phyloP scores from a whole-genome alignment of 257 asterid genomes.

The Solanum chilense region DNA sequence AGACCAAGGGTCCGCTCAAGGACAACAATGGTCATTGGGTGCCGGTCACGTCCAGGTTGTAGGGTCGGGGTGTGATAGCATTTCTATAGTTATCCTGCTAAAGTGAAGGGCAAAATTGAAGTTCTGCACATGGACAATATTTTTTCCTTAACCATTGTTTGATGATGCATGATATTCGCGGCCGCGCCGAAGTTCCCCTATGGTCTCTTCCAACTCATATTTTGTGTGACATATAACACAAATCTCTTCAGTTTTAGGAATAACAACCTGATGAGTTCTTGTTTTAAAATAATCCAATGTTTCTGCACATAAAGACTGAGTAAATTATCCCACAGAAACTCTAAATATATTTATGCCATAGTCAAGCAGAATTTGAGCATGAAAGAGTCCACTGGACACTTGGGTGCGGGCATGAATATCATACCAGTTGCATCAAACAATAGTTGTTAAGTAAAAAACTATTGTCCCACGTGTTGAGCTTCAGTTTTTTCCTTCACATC shows the following conservation, averaged over 20 bases:
- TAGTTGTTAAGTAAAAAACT: not conserved
- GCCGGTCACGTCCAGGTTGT: too few species aligned
- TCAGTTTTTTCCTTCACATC: not conserved
- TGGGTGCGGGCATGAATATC: not conserved
- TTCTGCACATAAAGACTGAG: not conserved
- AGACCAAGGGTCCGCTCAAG: too few species aligned
- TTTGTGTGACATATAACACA: not conserved
- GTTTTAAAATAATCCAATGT: not conserved
- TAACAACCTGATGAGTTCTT: not conserved
- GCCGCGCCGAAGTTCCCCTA: not conserved
- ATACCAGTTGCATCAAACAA: not conserved
- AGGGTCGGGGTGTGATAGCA: too few species aligned
- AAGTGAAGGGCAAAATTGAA: not conserved
- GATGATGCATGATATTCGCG: not conserved
- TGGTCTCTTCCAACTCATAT: not conserved
- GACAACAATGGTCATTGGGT: too few species aligned
- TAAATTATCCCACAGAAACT: not conserved
- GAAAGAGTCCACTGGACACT: not conserved
- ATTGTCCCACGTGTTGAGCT: not conserved
- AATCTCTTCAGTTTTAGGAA: not conserved
- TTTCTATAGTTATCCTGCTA: not conserved
- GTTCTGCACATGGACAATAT: not conserved
- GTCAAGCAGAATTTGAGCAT: not conserved
- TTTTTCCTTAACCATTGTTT: not conserved
- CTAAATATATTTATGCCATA: not conserved